Evolutionary conservation across 2,329 filamentous ascomycete genomes (phyloP), one percentile per base, ranked within the genome.

Genomic region (Aureobasidium sp.): DNA sequence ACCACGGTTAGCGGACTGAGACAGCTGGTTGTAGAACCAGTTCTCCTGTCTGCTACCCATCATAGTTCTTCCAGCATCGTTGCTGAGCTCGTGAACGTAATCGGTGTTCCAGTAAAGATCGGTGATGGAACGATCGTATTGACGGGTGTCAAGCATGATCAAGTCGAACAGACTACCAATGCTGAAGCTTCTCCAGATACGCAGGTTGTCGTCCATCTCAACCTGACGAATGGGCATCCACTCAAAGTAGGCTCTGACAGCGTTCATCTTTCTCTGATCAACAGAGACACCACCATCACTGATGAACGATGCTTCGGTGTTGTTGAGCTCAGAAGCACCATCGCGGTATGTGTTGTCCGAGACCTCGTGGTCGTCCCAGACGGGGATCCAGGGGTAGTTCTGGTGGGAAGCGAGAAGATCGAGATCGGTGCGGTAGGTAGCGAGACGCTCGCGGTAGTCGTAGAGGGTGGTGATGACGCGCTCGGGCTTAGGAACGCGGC

Each of bases 1-100:
- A 29, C 84, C 85, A n/a, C 87, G 81, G 16, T 82, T 68, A n/a
- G 81, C 77, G 0, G 85, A 73, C 2, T 65, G 59, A 27, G 66
- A 65, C 1, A 75, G 67, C 7, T 70, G 66, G 63, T 79, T 78
- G 70, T 88, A 88, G 73, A 90, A 86, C 89, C 89, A 91, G 66
- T 83, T 82, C 72, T 91, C 89, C 70, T 91, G 88, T 11, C 82
- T 81, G 1, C 80, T 77, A 3, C 88, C 88, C 87, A 91, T 90
- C 66, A 91, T 75, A 0, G 81, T 83, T 4, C 88, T 82, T 6
- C 84, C 81, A 2, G 86, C 83, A 61, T 91, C 86, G 66, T 90
- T 82, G 21, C 79, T 83, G 63, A 90, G 86, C 2, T 76, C 67
- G 63, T 83, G 77, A 47, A 87, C 76, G 68, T 88, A 88, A 10